Evolutionary conservation across 768 basidiomycete genomes (phyloP), one percentile per base, ranked within the genome.

Genomic region (Boletus rubescentipes): DNA sequence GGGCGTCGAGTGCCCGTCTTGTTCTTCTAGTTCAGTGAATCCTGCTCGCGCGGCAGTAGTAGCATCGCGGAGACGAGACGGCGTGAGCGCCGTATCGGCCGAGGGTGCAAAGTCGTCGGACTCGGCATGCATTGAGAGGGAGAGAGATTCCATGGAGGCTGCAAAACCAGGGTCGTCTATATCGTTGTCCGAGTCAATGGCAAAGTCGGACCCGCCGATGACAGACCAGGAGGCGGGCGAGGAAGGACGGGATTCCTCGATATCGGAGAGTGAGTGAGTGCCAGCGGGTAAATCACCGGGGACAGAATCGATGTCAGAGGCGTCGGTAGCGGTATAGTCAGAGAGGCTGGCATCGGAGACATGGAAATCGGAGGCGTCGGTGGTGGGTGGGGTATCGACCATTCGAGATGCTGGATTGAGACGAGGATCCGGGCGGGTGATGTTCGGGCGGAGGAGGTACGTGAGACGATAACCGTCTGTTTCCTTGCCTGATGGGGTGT

Each of bases 391-490:
- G 2, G 90, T 91, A 55, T 86, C 83, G 37, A 91, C 68, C 7
- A 75, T 75, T 14, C 35, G 53, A 11, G 52, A 31, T 2, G 77
- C 75, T 2, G 38, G 18, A 18, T 38, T 32, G 32, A 64, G 64
- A 4, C 57, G 51, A 30, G 74, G 77, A 62, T 84, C 82, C 1
- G 85, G 85, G 15, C 81, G 82, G 20, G 79, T 78, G 48, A 83
- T 78, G 58, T 91, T 89, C 4, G 91, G 91, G 34, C 91, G 84
- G 21, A 93, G 78, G 46, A 93, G 82, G 68, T 91, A 86, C 5
- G 91, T 92, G 32, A 91, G 73, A 18, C 91, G 85, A 40, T 76
- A 68, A 0, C 82, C 82, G 1, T 79, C 67, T 1, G 71, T 66
- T 26, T 86, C 71, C 61, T 67, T 75, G 44, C 75, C 73, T 75